Conservation (phyloP, 2,329 filamentous ascomycete species). For the Aureobasidium zeae region DNA sequence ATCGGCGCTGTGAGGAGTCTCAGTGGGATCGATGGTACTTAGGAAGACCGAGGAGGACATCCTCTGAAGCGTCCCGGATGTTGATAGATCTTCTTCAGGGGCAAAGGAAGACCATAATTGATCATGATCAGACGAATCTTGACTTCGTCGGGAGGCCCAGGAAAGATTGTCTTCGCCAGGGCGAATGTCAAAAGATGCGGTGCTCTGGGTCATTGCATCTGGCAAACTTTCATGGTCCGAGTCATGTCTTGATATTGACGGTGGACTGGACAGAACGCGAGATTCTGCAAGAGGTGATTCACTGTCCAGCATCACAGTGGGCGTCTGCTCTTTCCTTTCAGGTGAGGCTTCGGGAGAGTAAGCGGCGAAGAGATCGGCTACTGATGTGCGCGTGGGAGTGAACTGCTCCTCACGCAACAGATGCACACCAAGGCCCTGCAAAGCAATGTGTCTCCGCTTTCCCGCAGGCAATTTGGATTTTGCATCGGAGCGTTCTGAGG, state of each 20-base stretch:
- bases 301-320: neutral
- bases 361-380: constrained; percentile 2
- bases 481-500: neutral
- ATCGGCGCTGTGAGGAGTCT: neutral
- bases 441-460: neutral
- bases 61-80: constrained; percentile 1
- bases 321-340: neutral
- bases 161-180: constrained; percentile 31
- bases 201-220: constrained; percentile 5
- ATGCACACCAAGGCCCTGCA: constrained; percentile 3
- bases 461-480: neutral
- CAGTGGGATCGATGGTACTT: constrained; percentile 3
- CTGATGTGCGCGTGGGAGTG: neutral
- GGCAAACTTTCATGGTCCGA: constrained; percentile 3
- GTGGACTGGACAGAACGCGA: constrained; percentile 2
- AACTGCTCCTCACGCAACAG: neutral
- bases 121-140: constrained; percentile 15
- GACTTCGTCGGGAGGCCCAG: constrained; percentile 27
- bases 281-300: constrained; percentile 6
- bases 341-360: neutral
- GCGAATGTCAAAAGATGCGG: constrained; percentile 25
- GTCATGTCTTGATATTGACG: too few relatives aligned
- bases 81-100: constrained; percentile 1
- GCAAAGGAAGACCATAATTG: constrained; percentile 13
- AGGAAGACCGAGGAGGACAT: constrained; percentile 9